phyloP scores from a whole-genome alignment of 192 early-diverging fungal genomes.

The Mortierella claussenii region DNA sequence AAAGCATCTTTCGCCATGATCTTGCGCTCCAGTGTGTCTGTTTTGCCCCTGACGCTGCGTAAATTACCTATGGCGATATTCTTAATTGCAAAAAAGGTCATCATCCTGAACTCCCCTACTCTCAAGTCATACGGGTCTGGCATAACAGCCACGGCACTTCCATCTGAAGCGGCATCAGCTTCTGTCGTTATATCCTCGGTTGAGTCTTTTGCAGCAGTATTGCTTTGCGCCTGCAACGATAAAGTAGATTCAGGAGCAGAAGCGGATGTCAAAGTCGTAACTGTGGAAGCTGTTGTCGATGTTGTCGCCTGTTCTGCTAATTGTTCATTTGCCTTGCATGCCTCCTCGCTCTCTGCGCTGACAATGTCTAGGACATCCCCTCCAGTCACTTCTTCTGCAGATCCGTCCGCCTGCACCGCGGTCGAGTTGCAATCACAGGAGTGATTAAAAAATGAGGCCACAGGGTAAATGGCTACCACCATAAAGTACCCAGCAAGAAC shows the following conservation, averaged over 20 bases:
- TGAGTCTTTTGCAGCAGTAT: too few species aligned
- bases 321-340: too few species aligned
- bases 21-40: too few species aligned
- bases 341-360: too few species aligned
- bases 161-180: slow-evolving; percentile 2
- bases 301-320: not conserved
- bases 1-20: too few species aligned
- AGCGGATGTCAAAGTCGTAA: slow-evolving; percentile 38
- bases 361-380: slow-evolving; percentile 18
- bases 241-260: slow-evolving; percentile 28
- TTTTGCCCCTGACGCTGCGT: too few species aligned
- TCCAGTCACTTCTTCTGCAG: slow-evolving; percentile 10
- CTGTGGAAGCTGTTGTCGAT: not conserved
- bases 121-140: slow-evolving; percentile 9
- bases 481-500: not conserved
- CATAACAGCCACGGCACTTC: not conserved
- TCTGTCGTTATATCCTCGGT: too few species aligned
- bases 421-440: slow-evolving; percentile 66
- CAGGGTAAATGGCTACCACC: slow-evolving; percentile 66
- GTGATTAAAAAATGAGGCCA: slow-evolving; percentile 76
- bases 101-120: slow-evolving; percentile 36
- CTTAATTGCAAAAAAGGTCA: slow-evolving; percentile 43
- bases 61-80: slow-evolving; percentile 45
- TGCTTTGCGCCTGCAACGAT: too few species aligned
- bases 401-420: slow-evolving; percentile 44